A percentile compares a stretch with the other conserved stretches of the same genome.
These are phyloP conservation scores for Truncatella angustata DNA, from an alignment of 2,329 filamentous ascomycete genomes.

Conservation along the genomic window DNA sequence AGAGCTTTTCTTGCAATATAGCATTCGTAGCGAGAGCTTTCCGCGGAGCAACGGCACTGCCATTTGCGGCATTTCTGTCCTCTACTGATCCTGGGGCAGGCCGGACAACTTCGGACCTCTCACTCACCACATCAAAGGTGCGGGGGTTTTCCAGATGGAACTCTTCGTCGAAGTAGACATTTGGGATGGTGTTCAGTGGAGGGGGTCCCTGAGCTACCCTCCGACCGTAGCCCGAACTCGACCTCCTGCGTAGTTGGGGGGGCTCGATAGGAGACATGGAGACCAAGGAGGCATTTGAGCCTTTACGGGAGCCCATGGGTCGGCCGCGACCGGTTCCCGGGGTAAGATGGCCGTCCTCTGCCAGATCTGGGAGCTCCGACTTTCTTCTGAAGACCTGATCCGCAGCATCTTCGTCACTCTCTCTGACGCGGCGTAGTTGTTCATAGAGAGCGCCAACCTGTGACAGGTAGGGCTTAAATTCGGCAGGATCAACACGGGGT, in stretches of 20 bases:
- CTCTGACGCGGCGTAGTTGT: conserved; percentile 79
- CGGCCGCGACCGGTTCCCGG: conserved; percentile 35
- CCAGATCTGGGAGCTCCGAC: conserved; percentile 36
- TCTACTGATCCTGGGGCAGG: conserved; percentile 54
- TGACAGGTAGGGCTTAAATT: conserved; percentile 80
- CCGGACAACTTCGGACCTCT: conserved; percentile 92
- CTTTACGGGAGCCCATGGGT: conserved; percentile 35
- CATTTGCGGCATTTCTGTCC: conserved; percentile 56
- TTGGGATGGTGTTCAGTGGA: conserved; percentile 86
- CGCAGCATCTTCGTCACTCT: conserved; percentile 65
- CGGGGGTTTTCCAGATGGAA: conserved; percentile 95
- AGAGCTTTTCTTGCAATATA: conserved; percentile 95
- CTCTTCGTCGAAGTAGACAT: conserved; percentile 90
- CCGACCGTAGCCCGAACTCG: conserved; percentile 49
- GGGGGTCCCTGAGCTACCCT: conserved; percentile 71
- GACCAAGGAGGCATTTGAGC: conserved; percentile 44
- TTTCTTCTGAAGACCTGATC: conserved; percentile 37
- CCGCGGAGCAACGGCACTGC: conserved; percentile 59
- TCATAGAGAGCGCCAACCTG: conserved; percentile 89
- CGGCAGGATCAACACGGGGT: conserved; percentile 71
- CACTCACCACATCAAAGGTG: conserved; percentile 94
- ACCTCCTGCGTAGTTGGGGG: conserved; percentile 39
- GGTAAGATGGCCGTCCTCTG: conserved; percentile 45
- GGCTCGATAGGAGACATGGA: conserved; percentile 51
- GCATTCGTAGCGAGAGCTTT: conserved; percentile 95